These are phyloP conservation scores for Hortiboletus rubellus DNA, from an alignment of 1,284 basidiomycete species.

Conservation along the genomic window DNA sequence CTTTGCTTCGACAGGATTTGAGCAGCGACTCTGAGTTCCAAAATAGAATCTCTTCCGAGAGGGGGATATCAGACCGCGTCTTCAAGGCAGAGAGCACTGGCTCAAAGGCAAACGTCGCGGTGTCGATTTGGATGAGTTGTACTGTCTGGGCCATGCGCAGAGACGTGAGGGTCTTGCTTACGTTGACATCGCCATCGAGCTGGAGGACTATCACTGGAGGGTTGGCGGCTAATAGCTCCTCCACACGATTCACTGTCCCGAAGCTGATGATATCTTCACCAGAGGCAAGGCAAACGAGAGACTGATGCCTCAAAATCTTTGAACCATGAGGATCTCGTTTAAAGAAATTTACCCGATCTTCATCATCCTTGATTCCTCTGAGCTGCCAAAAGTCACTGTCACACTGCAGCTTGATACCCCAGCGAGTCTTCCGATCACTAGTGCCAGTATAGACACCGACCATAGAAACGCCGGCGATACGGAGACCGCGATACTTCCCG, in stretches of 20 bases:
- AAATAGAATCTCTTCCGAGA: slow-evolving; percentile 49
- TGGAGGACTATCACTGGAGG: slow-evolving; percentile 54
- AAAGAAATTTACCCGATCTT: slow-evolving; percentile 38
- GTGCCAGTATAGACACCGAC: slow-evolving; percentile 40
- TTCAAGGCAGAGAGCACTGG: slow-evolving; percentile 54
- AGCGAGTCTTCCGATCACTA: slow-evolving; percentile 40
- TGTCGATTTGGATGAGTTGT: slow-evolving; percentile 53
- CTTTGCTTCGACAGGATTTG: neutral
- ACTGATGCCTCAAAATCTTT: slow-evolving; percentile 51
- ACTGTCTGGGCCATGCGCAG: slow-evolving; percentile 40
- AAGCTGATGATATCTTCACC: slow-evolving; percentile 52
- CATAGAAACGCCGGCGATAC: slow-evolving; percentile 40
- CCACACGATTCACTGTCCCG: slow-evolving; percentile 53
- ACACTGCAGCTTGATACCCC: slow-evolving; percentile 50
- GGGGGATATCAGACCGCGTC: slow-evolving; percentile 36
- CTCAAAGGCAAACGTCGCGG: slow-evolving; percentile 59
- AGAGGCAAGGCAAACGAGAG: slow-evolving; percentile 50
- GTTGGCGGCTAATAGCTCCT: slow-evolving; percentile 45
- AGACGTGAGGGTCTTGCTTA: slow-evolving; percentile 37
- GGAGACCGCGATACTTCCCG: slow-evolving; percentile 42
- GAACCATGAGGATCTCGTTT: slow-evolving; percentile 37
- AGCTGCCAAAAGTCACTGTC: slow-evolving; percentile 42
- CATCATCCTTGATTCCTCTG: slow-evolving; percentile 23
- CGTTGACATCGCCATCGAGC: slow-evolving; percentile 44
- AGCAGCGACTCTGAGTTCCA: slow-evolving; percentile 40